Evolutionary conservation across 2,329 filamentous ascomycete species (phyloP), one percentile per base, ranked within the genome.

Genomic region (Phyllosticta citrichinensis): DNA sequence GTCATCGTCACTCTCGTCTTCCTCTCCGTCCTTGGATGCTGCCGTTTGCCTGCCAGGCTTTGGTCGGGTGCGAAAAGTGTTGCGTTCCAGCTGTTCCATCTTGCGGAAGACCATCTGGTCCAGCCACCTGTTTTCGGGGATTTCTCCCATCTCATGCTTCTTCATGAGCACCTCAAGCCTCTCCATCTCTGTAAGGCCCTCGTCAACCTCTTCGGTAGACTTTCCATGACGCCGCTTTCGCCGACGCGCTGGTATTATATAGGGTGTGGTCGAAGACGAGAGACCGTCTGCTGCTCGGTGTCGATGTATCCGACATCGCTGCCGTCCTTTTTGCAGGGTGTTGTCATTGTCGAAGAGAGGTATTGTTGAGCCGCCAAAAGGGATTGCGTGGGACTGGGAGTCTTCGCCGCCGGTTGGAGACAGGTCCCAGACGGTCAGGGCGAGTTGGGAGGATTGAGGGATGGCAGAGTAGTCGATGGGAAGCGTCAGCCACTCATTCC

Each of bases 141-240:
- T 93, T 71, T 99, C 94, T 19, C 91, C 92, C 88, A 97, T 95
- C 71, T 99, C 95, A 70, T 97, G 94, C 75, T 96, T 96, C 76
- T 99, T 99, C 71, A 99, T 88, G 22, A 97, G 75, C 59, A 85
- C 87, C 70, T 97, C 92, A 66, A 99, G 82, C 19, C 94, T 82
- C 68, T 97, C 91, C 64, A 97, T 81, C 74, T 99, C 94, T 58
- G 90, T 86, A 63, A 95, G 85, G 66, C 87, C 87, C 62, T 88
- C 85, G n/a, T 80, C 76, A 1, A 80, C 74, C 1, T 70, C 69
- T 51, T 75, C 75, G 56, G 77, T 76, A 5, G 77, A 78, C 51
- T 79, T 81, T 61, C 76, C 80, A 2, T 77, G 75, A 27, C 79
- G 79, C 57, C 81, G 69, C 3, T 69, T 78, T 58, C 77, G 81